These are phyloP conservation scores for Diplodia scrobiculata DNA, from an alignment of 2,329 filamentous ascomycete species.

Conservation along the genomic window DNA sequence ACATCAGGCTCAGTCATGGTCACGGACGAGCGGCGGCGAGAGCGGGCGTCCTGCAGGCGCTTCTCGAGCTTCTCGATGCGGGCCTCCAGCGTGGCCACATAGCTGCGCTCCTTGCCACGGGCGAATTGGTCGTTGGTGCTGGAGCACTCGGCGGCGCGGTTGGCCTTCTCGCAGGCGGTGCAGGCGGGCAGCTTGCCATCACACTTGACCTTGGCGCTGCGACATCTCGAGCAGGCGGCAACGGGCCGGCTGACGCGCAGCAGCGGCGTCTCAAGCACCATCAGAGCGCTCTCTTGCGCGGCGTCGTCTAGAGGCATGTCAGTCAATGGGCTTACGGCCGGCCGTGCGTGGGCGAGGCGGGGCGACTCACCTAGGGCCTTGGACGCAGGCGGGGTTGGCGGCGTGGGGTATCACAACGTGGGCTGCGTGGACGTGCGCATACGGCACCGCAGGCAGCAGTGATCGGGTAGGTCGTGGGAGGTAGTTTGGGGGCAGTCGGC, in stretches of 20 bases:
- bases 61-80: slow-evolving; percentile 85
- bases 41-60: slow-evolving; percentile 66
- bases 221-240: slow-evolving; percentile 78
- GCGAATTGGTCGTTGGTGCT: slow-evolving; percentile 96
- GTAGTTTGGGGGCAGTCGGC: slow-evolving; percentile 19
- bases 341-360: background rate
- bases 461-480: slow-evolving; percentile 14
- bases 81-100: slow-evolving; percentile 92
- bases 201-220: slow-evolving; percentile 94
- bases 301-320: slow-evolving; percentile 15
- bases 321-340: background rate
- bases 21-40: slow-evolving; percentile 70
- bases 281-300: slow-evolving; percentile 35
- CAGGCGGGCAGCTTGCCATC: slow-evolving; percentile 95
- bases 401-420: background rate
- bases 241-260: slow-evolving; percentile 76
- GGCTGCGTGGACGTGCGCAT: slow-evolving; percentile 1
- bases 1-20: slow-evolving; percentile 63
- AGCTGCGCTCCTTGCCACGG: slow-evolving; percentile 91
- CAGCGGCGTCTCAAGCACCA: slow-evolving; percentile 59
- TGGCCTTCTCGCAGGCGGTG: slow-evolving; percentile 90
- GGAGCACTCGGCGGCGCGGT: slow-evolving; percentile 82
- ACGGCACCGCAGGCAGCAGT: background rate
- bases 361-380: slow-evolving; percentile 5
- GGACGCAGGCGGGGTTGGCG: background rate